Percentiles rank a stretch among this genome's conserved stretches.
Conservation (phyloP, 352 stramenopile genomes). For the Globisporangium middletonii region DNA sequence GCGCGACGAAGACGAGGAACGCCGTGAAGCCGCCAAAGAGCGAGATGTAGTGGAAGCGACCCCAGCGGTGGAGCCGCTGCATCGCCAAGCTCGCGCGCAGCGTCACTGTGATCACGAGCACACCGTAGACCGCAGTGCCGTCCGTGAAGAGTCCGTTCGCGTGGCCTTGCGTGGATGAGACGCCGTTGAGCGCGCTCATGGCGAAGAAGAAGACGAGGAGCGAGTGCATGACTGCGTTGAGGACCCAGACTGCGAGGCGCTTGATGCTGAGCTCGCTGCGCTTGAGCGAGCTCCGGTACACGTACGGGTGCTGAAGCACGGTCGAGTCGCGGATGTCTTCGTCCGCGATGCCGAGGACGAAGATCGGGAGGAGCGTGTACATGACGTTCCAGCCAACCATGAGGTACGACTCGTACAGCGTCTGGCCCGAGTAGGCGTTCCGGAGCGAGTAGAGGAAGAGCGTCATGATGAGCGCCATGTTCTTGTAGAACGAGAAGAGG, state of each 20-base stretch:
- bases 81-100: conserved; percentile 70
- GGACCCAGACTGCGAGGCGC: conserved; percentile 55
- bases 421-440: conserved; percentile 92
- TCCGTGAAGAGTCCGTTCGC: conserved; percentile 64
- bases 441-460: conserved; percentile 84
- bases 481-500: conserved; percentile 89
- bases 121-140: conserved; percentile 73
- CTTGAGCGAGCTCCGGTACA: conserved; percentile 68
- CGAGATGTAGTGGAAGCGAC: conserved; percentile 56
- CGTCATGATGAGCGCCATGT: conserved; percentile 92
- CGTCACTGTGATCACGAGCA: conserved; percentile 67
- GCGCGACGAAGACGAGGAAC: conserved; percentile 66
- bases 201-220: conserved; percentile 68
- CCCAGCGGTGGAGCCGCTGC: conserved; percentile 77
- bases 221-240: conserved; percentile 70
- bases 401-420: conserved; percentile 82
- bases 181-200: conserved; percentile 28
- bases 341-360: conserved; percentile 78
- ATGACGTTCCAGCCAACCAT: conserved; percentile 96
- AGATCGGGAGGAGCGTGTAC: conserved; percentile 92
- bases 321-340: conserved; percentile 75
- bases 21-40: conserved; percentile 51
- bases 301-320: conserved; percentile 70
- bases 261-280: conserved; percentile 58
- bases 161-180: conserved; percentile 33